Conservation (phyloP, 2,329 filamentous ascomycete species). For the Celoporthe dispersa region DNA sequence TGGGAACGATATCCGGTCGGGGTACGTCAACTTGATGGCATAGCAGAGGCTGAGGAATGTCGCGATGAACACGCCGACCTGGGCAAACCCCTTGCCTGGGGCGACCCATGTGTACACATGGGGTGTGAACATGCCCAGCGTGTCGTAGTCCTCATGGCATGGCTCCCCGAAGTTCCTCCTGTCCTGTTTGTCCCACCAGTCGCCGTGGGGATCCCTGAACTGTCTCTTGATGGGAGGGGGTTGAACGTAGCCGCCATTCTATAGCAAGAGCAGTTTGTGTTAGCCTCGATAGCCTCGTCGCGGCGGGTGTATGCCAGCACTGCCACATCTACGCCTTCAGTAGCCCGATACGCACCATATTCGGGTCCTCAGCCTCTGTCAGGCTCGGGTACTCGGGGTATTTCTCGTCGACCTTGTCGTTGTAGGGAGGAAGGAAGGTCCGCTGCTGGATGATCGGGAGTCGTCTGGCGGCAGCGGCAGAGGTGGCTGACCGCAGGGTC, state of each 20-base stretch:
- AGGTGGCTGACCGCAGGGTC: conserved; percentile 48
- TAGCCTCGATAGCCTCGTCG: neutral
- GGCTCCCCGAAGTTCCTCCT: conserved; percentile 96
- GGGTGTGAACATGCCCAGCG: conserved; percentile 85
- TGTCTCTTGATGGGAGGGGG: conserved; percentile 81
- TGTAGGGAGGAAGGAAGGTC: conserved; percentile 57
- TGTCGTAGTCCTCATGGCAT: conserved; percentile 94
- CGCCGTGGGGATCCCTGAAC: conserved; percentile 88
- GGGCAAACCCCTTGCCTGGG: conserved; percentile 69
- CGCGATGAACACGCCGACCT: conserved; percentile 70
- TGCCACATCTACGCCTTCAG: neutral
- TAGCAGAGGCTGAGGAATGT: conserved; percentile 68
- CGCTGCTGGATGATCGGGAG: conserved; percentile 61
- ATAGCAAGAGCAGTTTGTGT: conserved; percentile 28
- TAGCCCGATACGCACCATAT: conserved; percentile 22
- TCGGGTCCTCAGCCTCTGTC: conserved; percentile 66
- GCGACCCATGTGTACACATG: conserved; percentile 86
- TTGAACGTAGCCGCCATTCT: conserved; percentile 87
- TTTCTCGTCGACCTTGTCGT: conserved; percentile 55
- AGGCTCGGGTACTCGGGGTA: conserved; percentile 52
- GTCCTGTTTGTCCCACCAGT: conserved; percentile 98
- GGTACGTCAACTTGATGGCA: conserved; percentile 70
- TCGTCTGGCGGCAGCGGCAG: conserved; percentile 51
- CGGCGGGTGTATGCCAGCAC: neutral
- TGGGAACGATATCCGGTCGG: conserved; percentile 71